Base-by-base conservation (phyloP, 305 asterid species). In the Rubia occidens region DNA sequence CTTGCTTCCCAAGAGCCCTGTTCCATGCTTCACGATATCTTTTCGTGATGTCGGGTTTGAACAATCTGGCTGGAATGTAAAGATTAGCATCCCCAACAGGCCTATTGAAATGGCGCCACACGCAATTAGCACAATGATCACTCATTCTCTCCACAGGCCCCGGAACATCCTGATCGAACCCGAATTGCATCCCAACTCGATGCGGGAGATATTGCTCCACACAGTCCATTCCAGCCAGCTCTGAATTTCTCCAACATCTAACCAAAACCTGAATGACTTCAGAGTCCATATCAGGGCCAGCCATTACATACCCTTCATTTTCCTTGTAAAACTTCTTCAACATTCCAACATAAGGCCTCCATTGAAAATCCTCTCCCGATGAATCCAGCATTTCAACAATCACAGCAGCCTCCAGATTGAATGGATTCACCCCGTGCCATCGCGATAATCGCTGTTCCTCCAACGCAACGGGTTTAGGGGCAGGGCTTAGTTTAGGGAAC, bases 121-220 rank as follows among this genome's bases (percentile, higher is more conserved):
- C 72, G 45, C 40, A n/a, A 11, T 55, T 44, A 47, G 32, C 37
- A 26, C 35, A 13, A 35, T 14, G 20, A 60, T 32, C 54, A 43
- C 61, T 20, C 11, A 32, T 2, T 61, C 74, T 18, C 11, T 14
- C 26, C 29, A 78, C 76, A 68, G 7, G 3, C 4, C 69, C 70
- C 0, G 77, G 79, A 47, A 75, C 37, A 64, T 78, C 82, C 72
- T 78, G 82, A 62, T 78, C 79, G 6, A 72, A 32, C 7, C 55
- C 78, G 70, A 75, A 75, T 54, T 79, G 82, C 73, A 69, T 69
- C 1, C 74, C 58, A 21, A 75, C 82, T 15, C 78, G 70, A 54
- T 79, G 78, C 15, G 82, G 77, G 37, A 72, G 74, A 55, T 79
- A 79, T 18, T 63, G 72, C 35, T 75, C 78, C 20, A 60, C 37